These are phyloP conservation scores for Priceomyces medius DNA, from an alignment of 805 yeast species.

Conservation along the genomic window DNA sequence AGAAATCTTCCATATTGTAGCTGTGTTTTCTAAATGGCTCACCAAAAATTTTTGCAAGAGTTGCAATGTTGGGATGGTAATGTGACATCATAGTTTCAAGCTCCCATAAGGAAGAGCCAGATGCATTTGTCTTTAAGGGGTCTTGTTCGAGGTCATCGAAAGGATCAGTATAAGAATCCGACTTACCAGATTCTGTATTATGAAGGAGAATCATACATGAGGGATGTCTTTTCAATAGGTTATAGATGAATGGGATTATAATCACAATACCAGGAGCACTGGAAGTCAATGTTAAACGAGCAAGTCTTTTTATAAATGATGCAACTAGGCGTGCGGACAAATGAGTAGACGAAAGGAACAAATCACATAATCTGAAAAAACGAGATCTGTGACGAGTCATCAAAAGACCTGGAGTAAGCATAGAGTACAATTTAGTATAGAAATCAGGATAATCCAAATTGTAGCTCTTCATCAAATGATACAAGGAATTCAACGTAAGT, in stretches of 20 bases:
- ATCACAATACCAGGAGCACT: slow-evolving; percentile 89
- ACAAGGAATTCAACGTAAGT: slow-evolving; percentile 82
- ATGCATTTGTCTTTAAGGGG: slow-evolving; percentile 77
- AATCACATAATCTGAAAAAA: slow-evolving; percentile 81
- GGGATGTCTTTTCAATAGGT: slow-evolving; percentile 86
- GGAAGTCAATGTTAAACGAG: slow-evolving; percentile 70
- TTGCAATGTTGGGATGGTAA: slow-evolving; percentile 93
- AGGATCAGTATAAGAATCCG: slow-evolving; percentile 52
- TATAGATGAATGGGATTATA: slow-evolving; percentile 87
- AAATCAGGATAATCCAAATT: slow-evolving; percentile 93
- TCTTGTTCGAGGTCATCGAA: slow-evolving; percentile 62
- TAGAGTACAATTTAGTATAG: slow-evolving; percentile 74
- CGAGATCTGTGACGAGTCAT: slow-evolving; percentile 81
- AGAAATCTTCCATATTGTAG: slow-evolving; percentile 90
- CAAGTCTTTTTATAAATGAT: slow-evolving; percentile 80
- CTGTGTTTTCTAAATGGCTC: slow-evolving; percentile 88
- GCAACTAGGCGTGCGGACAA: slow-evolving; percentile 81
- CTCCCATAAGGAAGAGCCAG: slow-evolving; percentile 91
- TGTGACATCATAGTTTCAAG: slow-evolving; percentile 74
- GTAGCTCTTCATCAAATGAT: slow-evolving; percentile 74
- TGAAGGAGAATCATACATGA: slow-evolving; percentile 90
- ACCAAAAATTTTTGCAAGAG: slow-evolving; percentile 80
- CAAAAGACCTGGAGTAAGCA: slow-evolving; percentile 72
- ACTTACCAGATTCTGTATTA: slow-evolving; percentile 28
- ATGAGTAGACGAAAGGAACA: slow-evolving; percentile 85